phyloP scores from a whole-genome alignment of 371 early-diverging fungal species.

The Blakeslea trispora region DNA sequence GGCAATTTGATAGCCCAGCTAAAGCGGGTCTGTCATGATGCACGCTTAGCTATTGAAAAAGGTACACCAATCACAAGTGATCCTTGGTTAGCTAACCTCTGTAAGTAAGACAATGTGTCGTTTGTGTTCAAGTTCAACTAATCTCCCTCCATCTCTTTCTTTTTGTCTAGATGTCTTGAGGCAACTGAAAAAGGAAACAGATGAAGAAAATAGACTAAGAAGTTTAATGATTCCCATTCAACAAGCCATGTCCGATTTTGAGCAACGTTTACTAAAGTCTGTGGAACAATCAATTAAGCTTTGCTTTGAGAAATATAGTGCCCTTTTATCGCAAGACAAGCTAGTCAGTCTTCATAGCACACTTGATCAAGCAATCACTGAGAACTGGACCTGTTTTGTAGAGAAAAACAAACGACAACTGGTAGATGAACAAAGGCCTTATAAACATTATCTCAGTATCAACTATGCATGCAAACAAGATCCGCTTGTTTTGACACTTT shows the following conservation, averaged over 20 bases:
- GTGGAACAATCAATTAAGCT: conserved; percentile 26
- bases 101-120: conserved; percentile 19
- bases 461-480: conserved; percentile 42
- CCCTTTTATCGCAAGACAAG: conserved; percentile 16
- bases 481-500: conserved; percentile 39
- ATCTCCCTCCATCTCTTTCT: too few relatives aligned
- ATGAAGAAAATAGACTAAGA: conserved; percentile 43
- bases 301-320: conserved; percentile 20
- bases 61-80: conserved; percentile 22
- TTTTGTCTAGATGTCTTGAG: conserved; percentile 34
- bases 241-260: conserved; percentile 27
- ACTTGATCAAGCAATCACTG: conserved; percentile 19
- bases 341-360: conserved; percentile 14
- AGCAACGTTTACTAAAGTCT: conserved; percentile 19
- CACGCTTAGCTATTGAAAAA: conserved; percentile 18
- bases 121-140: too few relatives aligned
- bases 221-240: conserved; percentile 39
- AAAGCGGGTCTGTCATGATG: conserved; percentile 29
- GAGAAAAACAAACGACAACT: conserved; percentile 36
- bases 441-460: conserved; percentile 39
- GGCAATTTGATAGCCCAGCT: conserved; percentile 29
- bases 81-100: conserved; percentile 43
- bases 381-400: conserved; percentile 26
- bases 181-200: conserved; percentile 39
- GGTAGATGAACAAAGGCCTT: conserved; percentile 31